Evolutionary conservation across 225 moss, liverwort and hornwort species (phyloP), one percentile per base, ranked within the genome.

Genomic region (Pleurozium schreberi): DNA sequence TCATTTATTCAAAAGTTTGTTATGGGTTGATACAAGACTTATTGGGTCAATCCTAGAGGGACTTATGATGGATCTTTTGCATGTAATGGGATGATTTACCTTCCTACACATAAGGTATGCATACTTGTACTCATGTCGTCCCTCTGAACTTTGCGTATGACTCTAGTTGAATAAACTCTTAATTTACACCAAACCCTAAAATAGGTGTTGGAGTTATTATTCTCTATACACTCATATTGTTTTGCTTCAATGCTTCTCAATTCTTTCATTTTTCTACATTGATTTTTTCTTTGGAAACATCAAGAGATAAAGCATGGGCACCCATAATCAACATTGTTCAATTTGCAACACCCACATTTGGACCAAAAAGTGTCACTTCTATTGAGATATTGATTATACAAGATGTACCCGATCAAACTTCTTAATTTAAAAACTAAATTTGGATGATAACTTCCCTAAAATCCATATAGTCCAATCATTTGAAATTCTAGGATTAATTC

Each of bases 81-180:
- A 1, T 6, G 3, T 9, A 1, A 16, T 43, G 71, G 71, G 8
- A 9, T 71, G 5, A 1, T 40, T 71, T 71, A 27, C 9, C 15
- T 70, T 26, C 3, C 3, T 17, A 10, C 1, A 73, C 0, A 2
- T 21, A 5, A 50, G 21, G 21, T 75, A 50, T 50, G 10, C 30
- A 40, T 71, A 9, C 2, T 50, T 2, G 2, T 22, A 21, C 0
- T 31, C 7, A 31, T 30, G 2, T 47, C 2, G 9, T 17, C 1
- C 4, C 4, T 47, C 3, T 0, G 1, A 3, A 33, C 7, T 30
- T 75, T 31, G 11, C 4, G 12, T 18, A 2, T 6, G 1, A 2
- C 2, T 1, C 3, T 22, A 22, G 5, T 8, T 52, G 6, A 76
- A 52, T 34, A 1, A 0, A 34, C 5, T 76, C 5, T 36, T 77